phyloP scores from a whole-genome alignment of 2,329 filamentous ascomycete species.

The Neofusicoccum cordaticola region DNA sequence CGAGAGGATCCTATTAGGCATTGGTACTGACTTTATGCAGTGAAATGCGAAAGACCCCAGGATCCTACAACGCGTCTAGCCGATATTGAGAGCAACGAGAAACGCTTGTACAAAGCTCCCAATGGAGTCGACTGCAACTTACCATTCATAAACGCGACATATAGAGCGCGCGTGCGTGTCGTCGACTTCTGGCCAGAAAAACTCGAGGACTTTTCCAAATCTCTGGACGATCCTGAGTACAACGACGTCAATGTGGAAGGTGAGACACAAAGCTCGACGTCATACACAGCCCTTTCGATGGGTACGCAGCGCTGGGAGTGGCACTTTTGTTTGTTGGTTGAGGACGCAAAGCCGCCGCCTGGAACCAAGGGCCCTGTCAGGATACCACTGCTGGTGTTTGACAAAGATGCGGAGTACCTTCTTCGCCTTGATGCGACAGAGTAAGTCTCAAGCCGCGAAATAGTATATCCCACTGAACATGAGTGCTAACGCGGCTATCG shows the following conservation, averaged over 20 bases:
- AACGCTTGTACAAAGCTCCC: constrained; percentile 19
- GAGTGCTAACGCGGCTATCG: not conserved
- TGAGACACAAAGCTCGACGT: constrained; percentile 29
- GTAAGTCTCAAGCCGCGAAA: constrained; percentile 39
- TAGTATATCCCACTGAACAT: not conserved
- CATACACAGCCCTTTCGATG: constrained; percentile 25
- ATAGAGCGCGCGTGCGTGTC: constrained; percentile 69
- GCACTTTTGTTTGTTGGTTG: constrained; percentile 76
- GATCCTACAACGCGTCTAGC: not conserved
- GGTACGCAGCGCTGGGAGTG: constrained; percentile 65
- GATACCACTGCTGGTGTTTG: constrained; percentile 69
- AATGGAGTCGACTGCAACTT: constrained; percentile 47
- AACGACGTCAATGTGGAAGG: constrained; percentile 49
- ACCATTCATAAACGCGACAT: constrained; percentile 73
- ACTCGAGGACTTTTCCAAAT: constrained; percentile 67
- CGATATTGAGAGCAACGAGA: not conserved
- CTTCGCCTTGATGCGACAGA: constrained; percentile 54
- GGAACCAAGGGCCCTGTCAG: constrained; percentile 38
- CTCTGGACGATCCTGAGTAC: constrained; percentile 36
- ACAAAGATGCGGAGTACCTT: constrained; percentile 54
- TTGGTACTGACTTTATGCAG: not conserved
- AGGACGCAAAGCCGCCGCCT: constrained; percentile 56
- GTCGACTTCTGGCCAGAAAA: constrained; percentile 73
- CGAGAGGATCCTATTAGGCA: no score
- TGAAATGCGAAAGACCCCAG: not conserved